phyloP scores from a whole-genome alignment of 768 basidiomycete species.

The Pisolithus sp. region DNA sequence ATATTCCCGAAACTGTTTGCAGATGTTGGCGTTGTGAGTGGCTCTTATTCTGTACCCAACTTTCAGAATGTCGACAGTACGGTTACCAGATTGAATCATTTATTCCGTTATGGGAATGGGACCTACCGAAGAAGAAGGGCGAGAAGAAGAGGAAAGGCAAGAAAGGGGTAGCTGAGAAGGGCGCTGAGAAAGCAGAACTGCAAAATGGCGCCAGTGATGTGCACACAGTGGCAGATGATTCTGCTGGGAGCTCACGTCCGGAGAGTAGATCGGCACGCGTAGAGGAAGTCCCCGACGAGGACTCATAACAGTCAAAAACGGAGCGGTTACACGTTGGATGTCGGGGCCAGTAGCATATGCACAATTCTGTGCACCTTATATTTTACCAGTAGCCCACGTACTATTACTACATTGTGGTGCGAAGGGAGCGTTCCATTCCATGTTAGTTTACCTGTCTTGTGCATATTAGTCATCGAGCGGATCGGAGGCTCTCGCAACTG shows the following conservation, averaged over 20 bases:
- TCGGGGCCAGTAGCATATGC: no score
- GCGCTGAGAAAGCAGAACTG: conserved; percentile 35
- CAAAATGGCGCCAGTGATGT: conserved; percentile 34
- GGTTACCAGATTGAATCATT: conserved; percentile 83
- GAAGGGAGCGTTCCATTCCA: no score
- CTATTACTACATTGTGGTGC: no score
- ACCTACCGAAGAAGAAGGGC: conserved; percentile 67
- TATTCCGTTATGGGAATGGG: conserved; percentile 97
- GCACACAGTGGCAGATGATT: conserved; percentile 31
- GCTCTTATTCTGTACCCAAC: not conserved
- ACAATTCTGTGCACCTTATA: no score
- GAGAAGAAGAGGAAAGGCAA: conserved; percentile 61
- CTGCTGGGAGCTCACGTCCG: conserved; percentile 27
- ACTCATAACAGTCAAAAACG: conserved; percentile 14
- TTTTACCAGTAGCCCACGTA: no score
- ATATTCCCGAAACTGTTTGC: conserved; percentile 98
- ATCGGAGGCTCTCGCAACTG: not conserved
- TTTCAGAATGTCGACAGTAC: not conserved
- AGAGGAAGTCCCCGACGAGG: conserved; percentile 42
- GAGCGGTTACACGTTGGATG: not conserved
- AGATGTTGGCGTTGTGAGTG: conserved; percentile 94
- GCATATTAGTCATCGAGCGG: not conserved
- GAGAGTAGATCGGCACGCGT: conserved; percentile 35
- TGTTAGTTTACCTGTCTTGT: not conserved
- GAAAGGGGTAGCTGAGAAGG: conserved; percentile 31